phyloP scores from a whole-genome alignment of 2,329 filamentous ascomycete genomes.

The Hymenoscyphus infarciens region DNA sequence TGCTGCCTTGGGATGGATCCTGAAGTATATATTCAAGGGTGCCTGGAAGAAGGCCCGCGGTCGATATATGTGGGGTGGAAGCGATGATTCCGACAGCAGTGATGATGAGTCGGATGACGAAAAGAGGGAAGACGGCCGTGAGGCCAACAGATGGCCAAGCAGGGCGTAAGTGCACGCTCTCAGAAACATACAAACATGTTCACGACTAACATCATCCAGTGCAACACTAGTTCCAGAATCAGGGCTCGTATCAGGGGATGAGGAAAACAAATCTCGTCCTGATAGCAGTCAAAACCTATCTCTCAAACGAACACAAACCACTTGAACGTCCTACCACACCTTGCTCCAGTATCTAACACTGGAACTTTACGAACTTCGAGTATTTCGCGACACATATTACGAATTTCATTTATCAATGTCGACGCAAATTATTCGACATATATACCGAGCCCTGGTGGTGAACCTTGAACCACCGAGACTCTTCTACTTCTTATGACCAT shows the following conservation, averaged over 20 bases:
- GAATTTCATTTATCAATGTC: background rate
- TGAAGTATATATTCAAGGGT: constrained; percentile 32
- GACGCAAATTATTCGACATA: background rate
- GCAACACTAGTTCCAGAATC: constrained; percentile 11
- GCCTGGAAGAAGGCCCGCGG: constrained; percentile 4
- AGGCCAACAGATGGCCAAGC: constrained; percentile 12
- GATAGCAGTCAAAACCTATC: background rate
- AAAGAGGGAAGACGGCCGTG: constrained; percentile 3
- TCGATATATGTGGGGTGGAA: constrained; percentile 6
- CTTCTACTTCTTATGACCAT: background rate
- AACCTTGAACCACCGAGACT: background rate
- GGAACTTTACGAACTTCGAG: background rate
- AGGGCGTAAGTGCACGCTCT: constrained; percentile 15
- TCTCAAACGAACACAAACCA: constrained; percentile 1
- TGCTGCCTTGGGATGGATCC: constrained; percentile 43
- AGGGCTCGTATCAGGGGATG: background rate
- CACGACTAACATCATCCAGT: constrained; percentile 7
- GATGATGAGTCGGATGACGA: constrained; percentile 3
- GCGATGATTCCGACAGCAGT: background rate
- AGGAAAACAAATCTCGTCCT: background rate
- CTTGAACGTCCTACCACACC: background rate
- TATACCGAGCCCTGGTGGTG: background rate
- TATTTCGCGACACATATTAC: background rate
- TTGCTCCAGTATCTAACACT: background rate
- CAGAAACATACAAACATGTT: too few relatives aligned